A percentile compares a stretch with the other conserved stretches of the same genome.
phyloP scores from a whole-genome alignment of 2,329 filamentous ascomycete genomes.

The Zopfia rhizophila region DNA sequence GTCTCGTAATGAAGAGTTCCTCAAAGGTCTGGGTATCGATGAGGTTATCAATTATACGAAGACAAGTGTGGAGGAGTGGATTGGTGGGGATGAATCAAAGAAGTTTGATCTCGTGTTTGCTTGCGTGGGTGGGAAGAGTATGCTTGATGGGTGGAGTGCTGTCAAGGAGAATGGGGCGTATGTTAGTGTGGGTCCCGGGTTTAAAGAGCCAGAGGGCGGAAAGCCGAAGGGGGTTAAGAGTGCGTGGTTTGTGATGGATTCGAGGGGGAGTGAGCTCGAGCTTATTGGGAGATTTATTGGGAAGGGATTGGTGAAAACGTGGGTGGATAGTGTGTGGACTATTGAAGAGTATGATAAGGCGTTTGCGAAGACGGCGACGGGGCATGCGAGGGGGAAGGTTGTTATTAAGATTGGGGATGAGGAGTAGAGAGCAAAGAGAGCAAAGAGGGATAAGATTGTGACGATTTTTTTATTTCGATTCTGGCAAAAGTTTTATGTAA shows the following conservation, averaged over 20 bases:
- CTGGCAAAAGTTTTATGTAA: no score
- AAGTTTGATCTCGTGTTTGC: conserved; percentile 60
- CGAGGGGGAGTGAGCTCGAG: conserved; percentile 49
- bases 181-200: conserved; percentile 50
- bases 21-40: conserved; percentile 52
- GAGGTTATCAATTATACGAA: conserved; percentile 57
- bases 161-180: conserved; percentile 52
- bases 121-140: conserved; percentile 53
- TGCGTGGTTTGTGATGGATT: conserved; percentile 57
- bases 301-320: conserved; percentile 46
- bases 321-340: conserved; percentile 56
- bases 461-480: no score
- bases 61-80: conserved; percentile 44
- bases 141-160: conserved; percentile 56
- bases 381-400: conserved; percentile 57
- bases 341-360: conserved; percentile 55
- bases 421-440: conserved; percentile 4
- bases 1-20: conserved; percentile 48
- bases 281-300: conserved; percentile 54
- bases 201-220: conserved; percentile 40
- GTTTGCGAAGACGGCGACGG: conserved; percentile 51
- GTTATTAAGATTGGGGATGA: conserved; percentile 35
- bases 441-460: no score
- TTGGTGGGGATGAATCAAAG: conserved; percentile 25
- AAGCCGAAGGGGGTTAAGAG: conserved; percentile 44